Evolutionary conservation across 2,329 filamentous ascomycete genomes (phyloP).

Genomic region (Fusarium phyllophilum): DNA sequence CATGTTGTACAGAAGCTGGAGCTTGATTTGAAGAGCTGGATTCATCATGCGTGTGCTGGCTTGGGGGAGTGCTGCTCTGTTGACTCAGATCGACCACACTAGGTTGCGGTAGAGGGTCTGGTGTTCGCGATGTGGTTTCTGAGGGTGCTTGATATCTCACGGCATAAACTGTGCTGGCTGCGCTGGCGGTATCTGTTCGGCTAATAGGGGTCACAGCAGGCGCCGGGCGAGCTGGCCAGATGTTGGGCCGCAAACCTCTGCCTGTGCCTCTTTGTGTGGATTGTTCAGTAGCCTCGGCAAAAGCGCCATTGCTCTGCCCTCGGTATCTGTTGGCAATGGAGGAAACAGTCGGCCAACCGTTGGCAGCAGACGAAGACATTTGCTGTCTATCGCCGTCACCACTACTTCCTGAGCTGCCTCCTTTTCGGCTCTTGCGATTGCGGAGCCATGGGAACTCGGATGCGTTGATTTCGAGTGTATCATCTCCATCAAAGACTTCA

Average conservation of each 20-base stretch:
- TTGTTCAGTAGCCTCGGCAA: constrained; percentile 38
- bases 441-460: constrained; percentile 61
- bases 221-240: constrained; percentile 66
- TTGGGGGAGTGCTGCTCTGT: constrained; percentile 48
- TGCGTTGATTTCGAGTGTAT: constrained; percentile 78
- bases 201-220: constrained; percentile 67
- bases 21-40: constrained; percentile 35
- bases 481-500: constrained; percentile 93
- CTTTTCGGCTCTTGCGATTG: constrained; percentile 51
- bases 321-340: constrained; percentile 43
- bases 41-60: constrained; percentile 43
- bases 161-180: constrained; percentile 71
- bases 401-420: constrained; percentile 17
- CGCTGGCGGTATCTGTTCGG: constrained; percentile 70
- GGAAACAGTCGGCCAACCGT: constrained; percentile 46
- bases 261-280: constrained; percentile 45
- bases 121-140: constrained; percentile 60
- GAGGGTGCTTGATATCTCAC: constrained; percentile 69
- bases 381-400: constrained; percentile 29
- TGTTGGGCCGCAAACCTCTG: constrained; percentile 58
- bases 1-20: constrained; percentile 35
- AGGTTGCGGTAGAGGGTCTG: constrained; percentile 50
- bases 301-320: constrained; percentile 28
- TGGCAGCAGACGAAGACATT: constrained; percentile 24
- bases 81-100: constrained; percentile 48